Evolutionary conservation across 805 yeast genomes (phyloP).

Genomic region (Yarrowia osloensis): DNA sequence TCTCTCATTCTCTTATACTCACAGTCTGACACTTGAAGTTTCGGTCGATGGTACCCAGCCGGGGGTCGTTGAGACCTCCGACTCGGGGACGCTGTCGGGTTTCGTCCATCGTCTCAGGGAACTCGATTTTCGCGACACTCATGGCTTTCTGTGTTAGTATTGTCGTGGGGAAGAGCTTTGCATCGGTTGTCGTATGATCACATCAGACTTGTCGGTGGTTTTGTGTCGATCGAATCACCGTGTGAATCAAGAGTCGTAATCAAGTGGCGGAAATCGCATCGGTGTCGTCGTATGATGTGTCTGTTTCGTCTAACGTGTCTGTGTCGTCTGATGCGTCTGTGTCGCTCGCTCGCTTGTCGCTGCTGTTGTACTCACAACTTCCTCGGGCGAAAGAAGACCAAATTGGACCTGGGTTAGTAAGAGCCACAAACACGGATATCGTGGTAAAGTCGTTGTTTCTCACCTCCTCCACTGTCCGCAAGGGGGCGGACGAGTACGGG

Average conservation of each 20-base stretch:
- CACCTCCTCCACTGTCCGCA: slow-evolving; percentile 94
- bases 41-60: slow-evolving; percentile 95
- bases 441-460: slow-evolving; percentile 17
- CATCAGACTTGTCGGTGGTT: neutral
- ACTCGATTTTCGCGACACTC: slow-evolving; percentile 96
- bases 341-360: neutral
- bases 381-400: slow-evolving; percentile 97
- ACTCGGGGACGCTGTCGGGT: slow-evolving; percentile 91
- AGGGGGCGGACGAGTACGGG: slow-evolving; percentile 97
- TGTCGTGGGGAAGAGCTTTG: neutral
- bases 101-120: slow-evolving; percentile 99
- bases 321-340: neutral
- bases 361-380: slow-evolving; percentile 52
- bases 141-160: slow-evolving; percentile 66
- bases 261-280: neutral
- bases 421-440: neutral
- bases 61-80: slow-evolving; percentile 96
- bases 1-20: slow-evolving; percentile 31
- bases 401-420: slow-evolving; percentile 68
- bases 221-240: no score
- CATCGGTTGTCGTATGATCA: neutral
- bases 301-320: no score
- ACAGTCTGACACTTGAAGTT: slow-evolving; percentile 94
- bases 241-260: neutral
- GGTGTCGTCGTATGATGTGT: neutral